Percentiles rank a stretch among this genome's conserved stretches.
These are phyloP conservation scores for Plasmodium vinckei DNA, from an alignment of 169 alveolate genomes.

Conservation along the genomic window DNA sequence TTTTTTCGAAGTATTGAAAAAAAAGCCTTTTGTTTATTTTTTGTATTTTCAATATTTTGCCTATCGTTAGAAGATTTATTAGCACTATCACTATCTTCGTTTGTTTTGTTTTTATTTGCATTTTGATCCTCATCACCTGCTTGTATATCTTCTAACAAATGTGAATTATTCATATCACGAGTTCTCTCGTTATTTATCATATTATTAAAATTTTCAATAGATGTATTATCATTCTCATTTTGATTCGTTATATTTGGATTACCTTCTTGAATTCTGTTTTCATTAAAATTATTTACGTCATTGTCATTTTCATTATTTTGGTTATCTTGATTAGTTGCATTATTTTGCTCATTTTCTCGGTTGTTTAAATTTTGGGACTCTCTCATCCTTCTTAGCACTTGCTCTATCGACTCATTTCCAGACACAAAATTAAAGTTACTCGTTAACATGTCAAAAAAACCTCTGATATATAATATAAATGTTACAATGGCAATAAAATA, in stretches of 20 bases:
- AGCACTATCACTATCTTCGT: background rate
- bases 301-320: slow-evolving; percentile 6
- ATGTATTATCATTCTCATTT: too few relatives aligned
- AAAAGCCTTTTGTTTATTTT: background rate
- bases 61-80: background rate
- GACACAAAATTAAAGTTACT: slow-evolving; percentile 60
- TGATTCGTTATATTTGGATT: too few relatives aligned
- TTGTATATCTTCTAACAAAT: background rate
- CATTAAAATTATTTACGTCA: slow-evolving; percentile 8
- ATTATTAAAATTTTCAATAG: too few relatives aligned
- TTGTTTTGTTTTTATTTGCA: background rate
- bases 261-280: slow-evolving; percentile 1
- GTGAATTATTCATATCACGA: background rate
- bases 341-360: background rate
- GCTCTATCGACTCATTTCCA: slow-evolving; percentile 66
- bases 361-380: slow-evolving; percentile 58
- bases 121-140: slow-evolving; percentile 22
- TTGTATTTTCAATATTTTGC: background rate
- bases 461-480: slow-evolving; percentile 65
- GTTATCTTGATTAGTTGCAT: background rate
- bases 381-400: slow-evolving; percentile 61
- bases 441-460: slow-evolving; percentile 49
- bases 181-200: background rate
- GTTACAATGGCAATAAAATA: slow-evolving; percentile 49
- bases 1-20: slow-evolving; percentile 17